Evolutionary conservation across 257 asterid species (phyloP).

Genomic region (Fraxinus cuspidata): DNA sequence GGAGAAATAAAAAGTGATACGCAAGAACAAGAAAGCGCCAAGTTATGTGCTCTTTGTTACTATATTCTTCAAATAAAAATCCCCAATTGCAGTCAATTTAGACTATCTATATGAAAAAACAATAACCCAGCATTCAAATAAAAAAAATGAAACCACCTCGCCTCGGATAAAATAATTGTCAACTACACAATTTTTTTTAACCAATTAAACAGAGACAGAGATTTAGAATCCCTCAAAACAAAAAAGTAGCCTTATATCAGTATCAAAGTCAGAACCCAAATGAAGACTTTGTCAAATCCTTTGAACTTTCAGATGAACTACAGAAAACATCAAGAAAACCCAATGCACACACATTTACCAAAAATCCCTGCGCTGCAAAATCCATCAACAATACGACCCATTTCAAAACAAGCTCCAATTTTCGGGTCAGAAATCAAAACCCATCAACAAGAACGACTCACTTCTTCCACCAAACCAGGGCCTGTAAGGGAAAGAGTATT

Average conservation of each 20-base stretch:
- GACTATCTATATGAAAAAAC: slow-evolving; percentile 18
- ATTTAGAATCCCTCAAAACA: slow-evolving; percentile 10
- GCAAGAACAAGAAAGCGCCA: not conserved
- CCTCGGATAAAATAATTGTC: slow-evolving; percentile 3
- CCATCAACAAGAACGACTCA: slow-evolving; percentile 8
- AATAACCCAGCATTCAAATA: slow-evolving; percentile 15
- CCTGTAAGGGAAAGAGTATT: no score
- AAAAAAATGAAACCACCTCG: slow-evolving; percentile 5
- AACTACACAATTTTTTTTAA: slow-evolving; percentile 6
- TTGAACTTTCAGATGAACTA: slow-evolving; percentile 9
- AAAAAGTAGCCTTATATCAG: slow-evolving; percentile 1
- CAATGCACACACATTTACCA: slow-evolving; percentile 24
- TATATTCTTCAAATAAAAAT: slow-evolving; percentile 10
- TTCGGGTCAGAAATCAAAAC: slow-evolving; percentile 4
- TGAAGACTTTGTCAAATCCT: slow-evolving; percentile 20
- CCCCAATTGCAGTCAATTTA: slow-evolving; percentile 18
- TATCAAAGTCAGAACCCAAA: slow-evolving; percentile 25
- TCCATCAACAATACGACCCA: slow-evolving; percentile 17
- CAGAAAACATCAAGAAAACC: slow-evolving; percentile 7
- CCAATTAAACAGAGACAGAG: slow-evolving; percentile 16
- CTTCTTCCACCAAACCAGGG: no score
- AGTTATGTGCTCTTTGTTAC: slow-evolving; percentile 3
- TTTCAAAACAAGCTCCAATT: slow-evolving; percentile 12
- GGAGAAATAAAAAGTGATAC: slow-evolving; percentile 10
- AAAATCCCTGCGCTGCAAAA: slow-evolving; percentile 20